Evolutionary conservation across 495 filamentous ascomycete genomes (phyloP).

Genomic region (Achaetomiella virescens): DNA sequence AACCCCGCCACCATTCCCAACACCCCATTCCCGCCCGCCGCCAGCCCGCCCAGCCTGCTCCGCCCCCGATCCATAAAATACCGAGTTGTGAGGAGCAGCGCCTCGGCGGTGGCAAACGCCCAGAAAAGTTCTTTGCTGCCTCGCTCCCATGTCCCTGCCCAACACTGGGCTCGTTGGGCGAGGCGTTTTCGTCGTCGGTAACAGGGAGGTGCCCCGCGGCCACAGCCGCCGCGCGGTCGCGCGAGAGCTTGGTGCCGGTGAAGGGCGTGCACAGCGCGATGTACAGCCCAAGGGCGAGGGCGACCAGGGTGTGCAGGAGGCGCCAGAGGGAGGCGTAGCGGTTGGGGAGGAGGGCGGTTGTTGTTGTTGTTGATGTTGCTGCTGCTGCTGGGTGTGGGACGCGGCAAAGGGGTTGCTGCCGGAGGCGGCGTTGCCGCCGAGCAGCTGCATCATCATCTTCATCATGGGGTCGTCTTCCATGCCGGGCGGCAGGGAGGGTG

Average conservation of each 20-base stretch:
- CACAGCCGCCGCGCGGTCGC: conserved; percentile 22
- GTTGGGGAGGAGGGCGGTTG: conserved; percentile 30
- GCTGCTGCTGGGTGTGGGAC: conserved; percentile 18
- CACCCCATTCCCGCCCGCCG: conserved; percentile 16
- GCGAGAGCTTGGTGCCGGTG: conserved; percentile 48
- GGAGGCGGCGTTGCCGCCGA: conserved; percentile 25
- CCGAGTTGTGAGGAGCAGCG: conserved; percentile 61
- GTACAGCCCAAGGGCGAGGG: conserved; percentile 65
- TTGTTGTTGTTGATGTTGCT: background rate
- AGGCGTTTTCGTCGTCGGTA: background rate
- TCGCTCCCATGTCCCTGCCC: conserved; percentile 18
- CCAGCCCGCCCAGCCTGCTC: conserved; percentile 21
- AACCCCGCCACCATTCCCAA: conserved; percentile 55
- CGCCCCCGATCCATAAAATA: conserved; percentile 54
- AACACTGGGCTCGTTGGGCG: background rate
- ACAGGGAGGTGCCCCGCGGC: background rate
- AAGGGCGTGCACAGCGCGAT: conserved; percentile 59
- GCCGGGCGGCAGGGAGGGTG: background rate
- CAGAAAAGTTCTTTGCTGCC: conserved; percentile 53
- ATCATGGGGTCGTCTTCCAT: conserved; percentile 30
- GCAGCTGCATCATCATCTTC: conserved; percentile 31
- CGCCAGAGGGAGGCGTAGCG: conserved; percentile 59
- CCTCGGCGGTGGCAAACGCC: conserved; percentile 71
- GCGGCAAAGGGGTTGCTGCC: conserved; percentile 37
- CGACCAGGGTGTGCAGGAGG: conserved; percentile 67